phyloP scores from a whole-genome alignment of 2,329 filamentous ascomycete genomes.

The Talaromyces sp. region DNA sequence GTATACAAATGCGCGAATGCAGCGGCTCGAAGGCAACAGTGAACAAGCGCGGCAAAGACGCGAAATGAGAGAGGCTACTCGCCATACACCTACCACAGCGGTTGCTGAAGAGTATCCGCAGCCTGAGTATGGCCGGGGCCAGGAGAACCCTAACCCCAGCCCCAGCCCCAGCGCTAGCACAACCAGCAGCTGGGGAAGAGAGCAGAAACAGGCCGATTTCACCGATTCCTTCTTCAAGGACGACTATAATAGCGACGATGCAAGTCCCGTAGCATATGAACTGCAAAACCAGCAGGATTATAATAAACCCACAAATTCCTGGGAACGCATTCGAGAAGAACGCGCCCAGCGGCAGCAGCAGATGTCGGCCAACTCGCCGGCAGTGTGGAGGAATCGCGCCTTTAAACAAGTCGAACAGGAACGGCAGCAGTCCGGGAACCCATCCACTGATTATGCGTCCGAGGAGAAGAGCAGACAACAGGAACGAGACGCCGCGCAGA shows the following conservation, averaged over 20 bases:
- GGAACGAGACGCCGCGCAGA: conserved; percentile 35
- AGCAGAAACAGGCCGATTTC: background rate
- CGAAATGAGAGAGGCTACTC: background rate
- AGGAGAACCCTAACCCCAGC: background rate
- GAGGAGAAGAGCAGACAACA: conserved; percentile 18
- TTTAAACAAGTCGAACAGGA: background rate
- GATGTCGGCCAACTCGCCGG: background rate
- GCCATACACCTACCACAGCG: conserved; percentile 2
- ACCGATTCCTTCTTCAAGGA: background rate
- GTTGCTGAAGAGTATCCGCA: conserved; percentile 1
- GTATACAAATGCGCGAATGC: conserved; percentile 9
- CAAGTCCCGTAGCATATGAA: conserved; percentile 30
- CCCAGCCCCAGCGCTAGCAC: background rate
- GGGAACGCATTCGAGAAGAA: conserved; percentile 34
- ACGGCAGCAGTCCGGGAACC: conserved; percentile 8
- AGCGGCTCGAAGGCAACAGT: conserved; percentile 1
- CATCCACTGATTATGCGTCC: background rate
- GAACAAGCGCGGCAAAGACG: conserved; percentile 1
- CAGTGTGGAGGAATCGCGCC: background rate
- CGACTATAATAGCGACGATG: conserved; percentile 19
- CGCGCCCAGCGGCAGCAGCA: conserved; percentile 10
- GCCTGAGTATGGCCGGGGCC: background rate
- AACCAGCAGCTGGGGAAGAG: background rate
- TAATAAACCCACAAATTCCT: conserved; percentile 20
- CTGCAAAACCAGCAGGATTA: conserved; percentile 15